Base-by-base conservation (phyloP, 495 filamentous ascomycete species). In the Aspergillus heteromorphus region DNA sequence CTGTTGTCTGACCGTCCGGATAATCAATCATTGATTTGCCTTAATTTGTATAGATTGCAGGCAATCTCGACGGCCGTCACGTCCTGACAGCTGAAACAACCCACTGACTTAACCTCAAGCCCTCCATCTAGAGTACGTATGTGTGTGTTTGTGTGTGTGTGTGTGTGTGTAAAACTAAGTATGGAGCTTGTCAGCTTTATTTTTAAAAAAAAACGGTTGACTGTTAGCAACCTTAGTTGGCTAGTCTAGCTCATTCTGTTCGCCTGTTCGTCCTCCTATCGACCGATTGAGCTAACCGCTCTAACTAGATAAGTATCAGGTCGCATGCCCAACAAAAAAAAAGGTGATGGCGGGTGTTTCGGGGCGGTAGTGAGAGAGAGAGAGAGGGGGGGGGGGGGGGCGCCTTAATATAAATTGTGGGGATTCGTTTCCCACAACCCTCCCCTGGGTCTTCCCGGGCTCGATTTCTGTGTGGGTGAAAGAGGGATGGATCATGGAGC, bases 81-180 rank as follows among this genome's bases (percentile, higher is more conserved):
- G 23, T 27, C 23, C 43, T 45, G 43, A 45, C 43, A 45, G 43
- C 43, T 45, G 43, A 45, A 45, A 45, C 43, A 13, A 45, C 10
- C 43, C 43, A 45, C 43, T 9, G 11, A 27, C 1, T 45, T 9
- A 11, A 27, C 1, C 27, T 36, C 31, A 11, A 14, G 2, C 31
- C 13, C 2, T 34, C 9, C 11, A 34, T 34, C 31, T 34, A n/a
- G n/a, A n/a, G n/a, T n/a, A n/a, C n/a, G n/a, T n/a, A n/a, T n/a
- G n/a, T n/a, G n/a, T n/a, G n/a, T n/a, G n/a, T n/a, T n/a, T n/a
- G n/a, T n/a, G n/a, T n/a, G n/a, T n/a, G n/a, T n/a, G n/a, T n/a
- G n/a, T n/a, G n/a, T n/a, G n/a, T n/a, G n/a, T n/a, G n/a, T n/a
- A n/a, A n/a, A n/a, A n/a, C n/a, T n/a, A n/a, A n/a, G n/a, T n/a